These are phyloP conservation scores for Pythium folliculosum DNA, from an alignment of 352 stramenopile species.

Conservation along the genomic window DNA sequence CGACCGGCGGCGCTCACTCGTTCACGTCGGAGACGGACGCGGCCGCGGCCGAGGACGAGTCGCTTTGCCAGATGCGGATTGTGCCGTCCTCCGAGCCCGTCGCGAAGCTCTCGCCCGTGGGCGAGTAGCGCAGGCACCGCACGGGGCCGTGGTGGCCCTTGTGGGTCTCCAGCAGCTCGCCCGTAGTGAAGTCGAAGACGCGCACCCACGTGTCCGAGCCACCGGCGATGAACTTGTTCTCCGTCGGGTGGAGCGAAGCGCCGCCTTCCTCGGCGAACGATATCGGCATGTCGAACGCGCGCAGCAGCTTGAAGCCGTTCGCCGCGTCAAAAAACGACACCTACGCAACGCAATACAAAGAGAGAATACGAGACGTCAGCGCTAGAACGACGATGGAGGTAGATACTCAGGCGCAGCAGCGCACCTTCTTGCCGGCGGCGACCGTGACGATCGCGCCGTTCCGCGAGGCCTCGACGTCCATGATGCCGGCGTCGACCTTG, in stretches of 20 bases:
- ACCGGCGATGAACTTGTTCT: constrained; percentile 89
- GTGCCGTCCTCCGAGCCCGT: constrained; percentile 98
- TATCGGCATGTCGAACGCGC: constrained; percentile 83
- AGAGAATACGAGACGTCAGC: too few species aligned
- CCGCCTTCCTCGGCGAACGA: constrained; percentile 92
- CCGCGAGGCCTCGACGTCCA: constrained; percentile 84
- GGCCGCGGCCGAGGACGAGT: constrained; percentile 62
- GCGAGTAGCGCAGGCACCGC: constrained; percentile 95
- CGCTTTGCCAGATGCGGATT: constrained; percentile 95
- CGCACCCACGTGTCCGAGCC: constrained; percentile 97
- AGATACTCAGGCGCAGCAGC: neutral
- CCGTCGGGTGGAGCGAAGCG: constrained; percentile 83
- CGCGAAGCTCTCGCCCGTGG: constrained; percentile 92
- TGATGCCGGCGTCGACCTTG: constrained; percentile 71
- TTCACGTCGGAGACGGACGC: constrained; percentile 52
- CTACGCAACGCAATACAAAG: too few species aligned
- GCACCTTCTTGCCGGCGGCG: constrained; percentile 88
- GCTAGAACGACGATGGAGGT: neutral
- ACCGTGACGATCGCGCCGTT: constrained; percentile 85
- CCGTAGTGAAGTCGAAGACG: constrained; percentile 93
- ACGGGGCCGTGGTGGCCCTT: constrained; percentile 98
- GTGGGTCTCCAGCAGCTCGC: constrained; percentile 93
- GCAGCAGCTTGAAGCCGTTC: constrained; percentile 60
- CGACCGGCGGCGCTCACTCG: constrained; percentile 7
- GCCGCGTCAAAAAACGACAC: constrained; percentile 94